A percentile compares a stretch with the other conserved stretches of the same genome.
phyloP scores from a whole-genome alignment of 768 basidiomycete species.

The Psilocybe cyanescens region DNA sequence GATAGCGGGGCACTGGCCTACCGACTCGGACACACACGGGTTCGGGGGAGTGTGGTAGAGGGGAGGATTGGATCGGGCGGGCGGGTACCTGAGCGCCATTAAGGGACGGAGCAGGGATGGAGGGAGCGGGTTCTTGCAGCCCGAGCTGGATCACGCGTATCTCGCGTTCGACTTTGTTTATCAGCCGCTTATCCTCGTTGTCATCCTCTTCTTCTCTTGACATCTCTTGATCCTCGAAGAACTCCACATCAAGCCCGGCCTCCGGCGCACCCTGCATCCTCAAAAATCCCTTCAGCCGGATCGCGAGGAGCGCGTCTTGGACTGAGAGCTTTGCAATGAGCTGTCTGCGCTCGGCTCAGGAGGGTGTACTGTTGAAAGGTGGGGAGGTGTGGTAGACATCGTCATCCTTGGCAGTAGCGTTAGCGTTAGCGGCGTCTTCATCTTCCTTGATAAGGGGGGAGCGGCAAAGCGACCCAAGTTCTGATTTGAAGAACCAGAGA shows the following conservation, averaged over 20 bases:
- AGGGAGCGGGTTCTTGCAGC: neutral
- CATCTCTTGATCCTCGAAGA: neutral
- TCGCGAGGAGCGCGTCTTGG: conserved; percentile 1
- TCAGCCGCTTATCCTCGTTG: conserved; percentile 11
- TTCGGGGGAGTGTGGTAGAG: conserved; percentile 14
- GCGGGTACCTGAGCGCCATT: neutral
- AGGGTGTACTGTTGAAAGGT: neutral
- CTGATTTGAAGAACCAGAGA: no score
- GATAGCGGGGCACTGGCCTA: conserved; percentile 4
- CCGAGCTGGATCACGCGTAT: conserved; percentile 4
- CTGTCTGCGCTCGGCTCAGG: neutral
- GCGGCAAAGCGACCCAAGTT: neutral
- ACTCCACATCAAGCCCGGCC: neutral
- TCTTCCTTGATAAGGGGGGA: conserved; percentile 28
- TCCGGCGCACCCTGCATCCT: conserved; percentile 15
- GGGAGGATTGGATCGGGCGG: conserved; percentile 16
- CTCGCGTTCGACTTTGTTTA: conserved; percentile 10
- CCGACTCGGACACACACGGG: no score
- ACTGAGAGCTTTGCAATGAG: conserved; percentile 19
- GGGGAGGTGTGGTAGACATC: neutral
- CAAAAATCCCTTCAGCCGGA: conserved; percentile 20
- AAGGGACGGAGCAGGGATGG: neutral
- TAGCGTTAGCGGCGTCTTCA: conserved; percentile 2
- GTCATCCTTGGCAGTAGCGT: neutral
- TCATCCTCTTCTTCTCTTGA: no score